Base-by-base conservation (phyloP, 1,139 yeast species). In the Arxiozyma telluris region DNA sequence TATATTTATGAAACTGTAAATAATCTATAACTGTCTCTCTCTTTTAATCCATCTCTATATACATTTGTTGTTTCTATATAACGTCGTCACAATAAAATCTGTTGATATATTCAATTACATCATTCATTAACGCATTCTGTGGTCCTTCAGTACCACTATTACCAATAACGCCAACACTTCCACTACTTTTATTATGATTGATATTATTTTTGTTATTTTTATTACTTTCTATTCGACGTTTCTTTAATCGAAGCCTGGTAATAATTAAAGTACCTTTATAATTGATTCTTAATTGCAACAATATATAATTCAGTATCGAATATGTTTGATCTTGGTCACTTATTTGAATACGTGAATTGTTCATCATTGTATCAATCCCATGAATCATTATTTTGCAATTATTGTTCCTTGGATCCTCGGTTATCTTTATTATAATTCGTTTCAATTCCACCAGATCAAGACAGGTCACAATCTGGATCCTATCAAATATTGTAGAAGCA, bases 1-100 rank as follows among this genome's bases (percentile, higher is more conserved):
- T 74, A 81, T 4, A 81, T 81, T 9, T 85, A 85, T 61, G 91
- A 84, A 64, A 73, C 76, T 54, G 64, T 75, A 41, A 56, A 54
- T 25, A 38, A 44, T 41, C 44, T 54, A 38, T 55, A 50, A 50
- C 8, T 15, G 7, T 23, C 25, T 23, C 25, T 23, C 6, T 23
- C 6, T 23, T 6, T 23, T 23, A 23, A 23, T 23, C 25, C 25
- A 23, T 23, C 25, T 12, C 9, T 27, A 41, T 44, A 25, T 27
- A 27, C 11, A 27, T 27, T 27, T 27, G 30, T 8, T 27, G 30
- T 27, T 27, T 44, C 27, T 44, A 25, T 34, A 27, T 20, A 18
- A 27, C 42, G 4, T 46, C 49, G 38, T 46, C 50, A 46, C 47
- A 44, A 27, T 44, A 44, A 43, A 21, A 43, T 15, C 11, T 43